Conservation (phyloP, 1,284 basidiomycete genomes). For the Schizophyllum commune region DNA sequence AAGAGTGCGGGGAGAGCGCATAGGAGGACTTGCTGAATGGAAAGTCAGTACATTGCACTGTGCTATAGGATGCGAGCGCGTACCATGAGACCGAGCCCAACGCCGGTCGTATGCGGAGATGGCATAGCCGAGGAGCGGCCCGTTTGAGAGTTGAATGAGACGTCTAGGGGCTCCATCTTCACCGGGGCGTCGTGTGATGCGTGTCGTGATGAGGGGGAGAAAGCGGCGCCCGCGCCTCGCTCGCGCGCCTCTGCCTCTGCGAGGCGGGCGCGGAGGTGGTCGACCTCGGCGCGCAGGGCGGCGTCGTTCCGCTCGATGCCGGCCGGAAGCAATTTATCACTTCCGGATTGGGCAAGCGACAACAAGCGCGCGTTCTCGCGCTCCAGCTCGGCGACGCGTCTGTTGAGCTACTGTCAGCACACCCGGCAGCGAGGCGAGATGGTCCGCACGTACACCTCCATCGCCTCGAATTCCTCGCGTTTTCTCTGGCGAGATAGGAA, state of each 20-base stretch:
- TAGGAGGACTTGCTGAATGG: constrained; percentile 49
- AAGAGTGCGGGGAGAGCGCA: constrained; percentile 70
- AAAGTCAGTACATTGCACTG: constrained; percentile 13
- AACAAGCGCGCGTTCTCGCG: constrained; percentile 68
- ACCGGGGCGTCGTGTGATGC: constrained; percentile 25
- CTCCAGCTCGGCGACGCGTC: constrained; percentile 68
- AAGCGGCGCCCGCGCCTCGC: constrained; percentile 24
- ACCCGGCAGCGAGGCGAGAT: constrained; percentile 10
- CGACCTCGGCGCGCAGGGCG: constrained; percentile 50
- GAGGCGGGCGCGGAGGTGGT: constrained; percentile 56
- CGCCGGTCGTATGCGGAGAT: constrained; percentile 46
- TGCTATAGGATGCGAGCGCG: constrained; percentile 18
- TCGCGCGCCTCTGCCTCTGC: constrained; percentile 60
- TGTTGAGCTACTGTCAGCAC: constrained; percentile 23
- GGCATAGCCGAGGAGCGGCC: constrained; percentile 30
- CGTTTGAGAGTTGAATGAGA: constrained; percentile 30
- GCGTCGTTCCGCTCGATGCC: constrained; percentile 16
- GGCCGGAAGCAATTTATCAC: constrained; percentile 13
- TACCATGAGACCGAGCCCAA: constrained; percentile 67
- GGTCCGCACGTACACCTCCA: constrained; percentile 64
- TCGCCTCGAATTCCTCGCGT: constrained; percentile 85
- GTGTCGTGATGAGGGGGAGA: not conserved
- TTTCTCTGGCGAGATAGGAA: constrained; percentile 87
- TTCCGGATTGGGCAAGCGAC: constrained; percentile 38
- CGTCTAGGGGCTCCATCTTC: constrained; percentile 49